Evolutionary conservation across 2,329 filamentous ascomycete genomes (phyloP), one percentile per base, ranked within the genome.

Genomic region (Fusarium nurragi): DNA sequence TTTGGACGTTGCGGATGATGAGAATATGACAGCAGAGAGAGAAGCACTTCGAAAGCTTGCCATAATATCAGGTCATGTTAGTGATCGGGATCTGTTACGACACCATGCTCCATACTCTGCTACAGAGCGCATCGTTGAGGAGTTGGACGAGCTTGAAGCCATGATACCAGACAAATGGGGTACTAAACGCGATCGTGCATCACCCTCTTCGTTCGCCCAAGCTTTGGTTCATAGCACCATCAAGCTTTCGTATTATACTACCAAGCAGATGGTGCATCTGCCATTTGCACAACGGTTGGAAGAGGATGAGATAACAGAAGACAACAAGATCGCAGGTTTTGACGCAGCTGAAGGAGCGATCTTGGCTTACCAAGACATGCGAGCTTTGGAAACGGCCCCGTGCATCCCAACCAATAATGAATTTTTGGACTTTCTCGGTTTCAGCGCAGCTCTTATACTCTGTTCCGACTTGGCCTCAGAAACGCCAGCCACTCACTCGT

Each of bases 341-440:
- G 76, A 80, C 30, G 78, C 79, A 2, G 75, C 80, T 12, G 75
- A 80, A 43, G 75, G 77, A 32, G 75, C 79, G 47, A 74, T 83
- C 22, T 55, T 61, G 16, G 61, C 74, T 12, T 83, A 81, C 60
- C 43, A 61, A 25, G 57, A 34, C 12, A 59, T 64, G 18, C 36
- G 59, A 9, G 36, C 48, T 13, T 71, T 76, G 7, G 77, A 78
- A 44, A 48, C 14, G 3, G 8, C 2, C 5, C 23, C 32, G 2
- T 21, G 48, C 16, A 43, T 26, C 6, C 50, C 55, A 8, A 28
- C 54, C 10, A 62, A 46, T 11, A 82, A 81, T 70, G 81, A 82
- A 40, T 62, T 82, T 32, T 73, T 80, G 43, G 82, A 84, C 58
- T 84, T 84, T 46, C 73, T 79, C 48, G 77, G 76, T 3, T 84